A percentile compares a stretch with the other conserved stretches of the same genome.
These are phyloP conservation scores for Ilyonectria robusta DNA, from an alignment of 2,329 filamentous ascomycete genomes.

Conservation along the genomic window DNA sequence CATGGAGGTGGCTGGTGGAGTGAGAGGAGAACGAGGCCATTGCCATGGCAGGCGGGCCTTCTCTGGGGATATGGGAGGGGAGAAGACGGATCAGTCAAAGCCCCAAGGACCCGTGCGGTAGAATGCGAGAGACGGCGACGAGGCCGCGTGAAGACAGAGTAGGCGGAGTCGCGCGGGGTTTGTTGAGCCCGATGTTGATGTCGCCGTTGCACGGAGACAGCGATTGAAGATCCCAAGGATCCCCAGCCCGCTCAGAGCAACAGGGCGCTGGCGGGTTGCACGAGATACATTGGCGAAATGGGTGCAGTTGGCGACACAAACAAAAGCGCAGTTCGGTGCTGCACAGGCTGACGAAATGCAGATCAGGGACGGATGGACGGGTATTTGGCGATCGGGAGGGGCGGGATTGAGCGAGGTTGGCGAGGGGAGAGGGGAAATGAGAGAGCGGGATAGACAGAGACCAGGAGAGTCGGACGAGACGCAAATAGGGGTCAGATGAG, in stretches of 20 bases:
- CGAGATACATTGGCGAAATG: slow-evolving; percentile 37
- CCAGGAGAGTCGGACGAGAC: slow-evolving; percentile 3
- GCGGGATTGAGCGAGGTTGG: slow-evolving; percentile 4
- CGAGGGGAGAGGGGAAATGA: neutral
- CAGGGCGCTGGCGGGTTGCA: slow-evolving; percentile 44
- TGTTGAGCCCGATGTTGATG: slow-evolving; percentile 31
- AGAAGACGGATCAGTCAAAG: neutral
- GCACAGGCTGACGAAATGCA: slow-evolving; percentile 24
- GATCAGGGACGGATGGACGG: neutral
- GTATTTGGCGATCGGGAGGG: slow-evolving; percentile 17
- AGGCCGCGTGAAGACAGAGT: slow-evolving; percentile 4
- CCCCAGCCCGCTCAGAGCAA: slow-evolving; percentile 49
- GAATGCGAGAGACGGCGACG: slow-evolving; percentile 5
- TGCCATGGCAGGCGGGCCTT: slow-evolving; percentile 33
- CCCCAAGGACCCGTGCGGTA: neutral
- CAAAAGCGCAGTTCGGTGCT: slow-evolving; percentile 23
- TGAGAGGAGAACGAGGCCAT: slow-evolving; percentile 47
- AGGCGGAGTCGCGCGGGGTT: slow-evolving; percentile 33
- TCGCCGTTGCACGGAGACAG: slow-evolving; percentile 47
- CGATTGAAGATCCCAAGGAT: slow-evolving; percentile 43
- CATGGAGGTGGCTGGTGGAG: slow-evolving; percentile 42
- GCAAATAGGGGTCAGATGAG: slow-evolving; percentile 1
- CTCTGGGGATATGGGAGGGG: neutral
- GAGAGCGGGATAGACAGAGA: neutral
- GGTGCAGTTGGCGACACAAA: slow-evolving; percentile 20